A percentile compares a stretch with the other conserved stretches of the same genome.
Conservation (phyloP, 164 flowering plant species). For the Houttuynia cordata region DNA sequence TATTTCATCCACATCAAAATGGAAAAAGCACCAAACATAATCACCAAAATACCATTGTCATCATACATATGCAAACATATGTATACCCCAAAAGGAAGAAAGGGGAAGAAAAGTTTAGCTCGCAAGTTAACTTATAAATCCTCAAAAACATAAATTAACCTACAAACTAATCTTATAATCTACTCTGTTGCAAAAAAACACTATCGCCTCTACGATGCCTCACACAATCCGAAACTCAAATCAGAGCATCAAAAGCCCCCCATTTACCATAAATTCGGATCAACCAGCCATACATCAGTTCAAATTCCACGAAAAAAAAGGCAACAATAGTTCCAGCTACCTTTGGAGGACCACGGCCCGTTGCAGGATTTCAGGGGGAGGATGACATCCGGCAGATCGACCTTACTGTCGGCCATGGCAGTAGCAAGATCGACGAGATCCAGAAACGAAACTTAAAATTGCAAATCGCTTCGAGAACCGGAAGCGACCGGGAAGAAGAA, state of each 20-base stretch:
- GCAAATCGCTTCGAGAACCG: background rate
- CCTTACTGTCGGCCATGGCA: constrained; percentile 53
- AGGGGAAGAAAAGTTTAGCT: no score
- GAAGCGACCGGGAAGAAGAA: background rate
- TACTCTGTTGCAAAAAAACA: background rate
- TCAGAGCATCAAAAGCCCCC: background rate
- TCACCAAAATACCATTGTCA: no score
- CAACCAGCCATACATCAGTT: background rate
- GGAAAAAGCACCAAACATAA: no score
- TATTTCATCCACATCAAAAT: no score
- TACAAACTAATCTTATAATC: no score
- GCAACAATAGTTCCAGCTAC: constrained; percentile 17
- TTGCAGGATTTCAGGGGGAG: constrained; percentile 36
- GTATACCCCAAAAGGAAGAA: no score
- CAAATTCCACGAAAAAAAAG: background rate
- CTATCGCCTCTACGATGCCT: background rate
- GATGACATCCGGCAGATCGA: constrained; percentile 73
- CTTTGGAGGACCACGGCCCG: constrained; percentile 38
- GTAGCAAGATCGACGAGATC: background rate
- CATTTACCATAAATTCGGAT: background rate
- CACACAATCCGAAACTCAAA: background rate
- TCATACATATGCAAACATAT: no score
- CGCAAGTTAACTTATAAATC: no score
- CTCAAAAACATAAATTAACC: no score
- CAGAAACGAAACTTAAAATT: background rate